Evolutionary conservation across 106 monocot genomes (phyloP), one percentile per base, ranked within the genome.

Genomic region (Iris macrosiphon): DNA sequence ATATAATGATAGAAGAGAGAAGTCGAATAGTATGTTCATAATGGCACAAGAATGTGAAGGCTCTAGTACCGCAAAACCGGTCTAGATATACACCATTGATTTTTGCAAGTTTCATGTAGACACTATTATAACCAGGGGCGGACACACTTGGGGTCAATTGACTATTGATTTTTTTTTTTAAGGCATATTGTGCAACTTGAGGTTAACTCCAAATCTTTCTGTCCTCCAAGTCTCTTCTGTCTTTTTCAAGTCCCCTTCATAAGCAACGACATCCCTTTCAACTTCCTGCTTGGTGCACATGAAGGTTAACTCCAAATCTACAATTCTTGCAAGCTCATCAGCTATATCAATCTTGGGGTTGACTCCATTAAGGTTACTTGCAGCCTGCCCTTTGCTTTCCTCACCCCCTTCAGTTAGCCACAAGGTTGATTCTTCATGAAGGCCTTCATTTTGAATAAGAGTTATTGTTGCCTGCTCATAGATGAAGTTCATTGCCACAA

Each of bases 221-320:
- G 60, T 28, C 24, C 74, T 86, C 55, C 89, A 52, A 45, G 12
- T 61, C 33, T 75, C 82, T 14, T 65, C 77, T 18, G 86, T 69
- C 60, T 75, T 89, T 15, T 77, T 57, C 53, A 96, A 54, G 66
- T 96, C 89, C 54, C 95, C 95, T 54, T 86, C 89, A 31, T 66
- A 74, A 14, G 85, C 62, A 42, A 96, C 75, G 17, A 96, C 69
- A 17, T 71, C 86, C 56, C 83, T 89, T 57, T 96, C 85, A 39
- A 90, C 69, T 23, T 96, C 95, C 67, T 79, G 95, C 72, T 80
- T 96, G 11, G 86, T 75, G 54, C 82, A 82, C 45, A 80, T 96
- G 54, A 72, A 77, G 55, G 56, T 64, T 0, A 65, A 16, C 69
- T 89, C 89, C 64, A 89, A 32, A 13, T 69, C 82, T 32, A 65